A percentile compares a stretch with the other conserved stretches of the same genome.
Evolutionary conservation across 2,329 filamentous ascomycete species (phyloP).

Genomic region (Zymoseptoria tritici): DNA sequence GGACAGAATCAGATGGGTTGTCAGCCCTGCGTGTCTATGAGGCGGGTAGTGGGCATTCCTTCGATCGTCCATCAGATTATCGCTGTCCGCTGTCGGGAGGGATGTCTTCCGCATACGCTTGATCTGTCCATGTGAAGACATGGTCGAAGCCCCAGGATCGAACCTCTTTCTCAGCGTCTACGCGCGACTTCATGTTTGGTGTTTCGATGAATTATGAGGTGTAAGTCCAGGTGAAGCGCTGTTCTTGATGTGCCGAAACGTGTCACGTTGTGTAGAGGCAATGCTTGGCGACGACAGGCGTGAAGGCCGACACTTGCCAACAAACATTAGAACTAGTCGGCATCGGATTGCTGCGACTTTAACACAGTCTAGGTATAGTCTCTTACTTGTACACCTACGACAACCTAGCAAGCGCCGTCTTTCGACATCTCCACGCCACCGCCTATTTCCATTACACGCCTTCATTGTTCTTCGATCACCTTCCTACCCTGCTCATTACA

Average conservation of each 20-base stretch:
- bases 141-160: conserved; percentile 61
- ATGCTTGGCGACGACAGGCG: not conserved
- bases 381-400: not conserved
- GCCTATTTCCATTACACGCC: not conserved
- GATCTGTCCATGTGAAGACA: conserved; percentile 65
- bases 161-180: conserved; percentile 53
- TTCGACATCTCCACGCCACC: not conserved
- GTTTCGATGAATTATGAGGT: not conserved
- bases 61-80: conserved; percentile 6
- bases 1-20: conserved; percentile 60
- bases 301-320: not conserved
- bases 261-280: not conserved
- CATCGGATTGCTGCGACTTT: not conserved
- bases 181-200: conserved; percentile 28
- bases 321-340: not conserved
- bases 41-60: conserved; percentile 63
- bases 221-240: not conserved
- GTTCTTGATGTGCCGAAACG: not conserved
- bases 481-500: not conserved
- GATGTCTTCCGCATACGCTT: conserved; percentile 45
- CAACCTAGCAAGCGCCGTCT: not conserved
- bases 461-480: not conserved
- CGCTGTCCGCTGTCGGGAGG: not conserved
- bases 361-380: not conserved
- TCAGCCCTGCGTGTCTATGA: conserved; percentile 57